Evolutionary conservation across 73 alveolate species (phyloP), one percentile per base, ranked within the genome.

Genomic region (Blepharisma stoltei): DNA sequence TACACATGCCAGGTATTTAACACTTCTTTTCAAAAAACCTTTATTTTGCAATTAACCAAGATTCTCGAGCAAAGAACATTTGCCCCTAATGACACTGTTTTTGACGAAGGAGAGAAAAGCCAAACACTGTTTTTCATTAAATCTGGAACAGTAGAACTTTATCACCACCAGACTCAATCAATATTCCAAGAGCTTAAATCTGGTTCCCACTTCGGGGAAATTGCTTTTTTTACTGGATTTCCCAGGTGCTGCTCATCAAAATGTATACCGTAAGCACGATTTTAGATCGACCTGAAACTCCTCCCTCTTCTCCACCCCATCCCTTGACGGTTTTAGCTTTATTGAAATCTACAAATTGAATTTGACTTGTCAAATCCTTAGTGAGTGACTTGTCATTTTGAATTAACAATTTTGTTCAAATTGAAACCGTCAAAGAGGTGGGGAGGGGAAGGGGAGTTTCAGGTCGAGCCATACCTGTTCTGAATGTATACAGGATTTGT

Each of bases 401-500:
- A n/a, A n/a, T n/a, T n/a, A n/a, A n/a, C n/a, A n/a, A n/a, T n/a
- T n/a, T n/a, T n/a, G n/a, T n/a, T n/a, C n/a, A n/a, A n/a, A n/a
- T n/a, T n/a, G n/a, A n/a, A n/a, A n/a, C n/a, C n/a, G n/a, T n/a
- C n/a, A n/a, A n/a, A n/a, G n/a, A n/a, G n/a, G n/a, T n/a, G n/a
- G n/a, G n/a, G n/a, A n/a, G n/a, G n/a, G n/a, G n/a, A n/a, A n/a
- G n/a, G n/a, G n/a, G n/a, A n/a, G n/a, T n/a, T n/a, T n/a, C n/a
- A n/a, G n/a, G n/a, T n/a, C n/a, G n/a, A n/a, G n/a, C n/a, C n/a
- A n/a, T n/a, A n/a, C n/a, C n/a, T n/a, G n/a, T n/a, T n/a, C n/a
- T n/a, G n/a, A n/a, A n/a, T n/a, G n/a, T n/a, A n/a, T n/a, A 65
- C 85, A 55, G 98, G 88, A 49, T 93, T 83, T 76, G 88, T 92